phyloP scores from a whole-genome alignment of 208 protist species.

The Trypanosomatidae sp. region DNA sequence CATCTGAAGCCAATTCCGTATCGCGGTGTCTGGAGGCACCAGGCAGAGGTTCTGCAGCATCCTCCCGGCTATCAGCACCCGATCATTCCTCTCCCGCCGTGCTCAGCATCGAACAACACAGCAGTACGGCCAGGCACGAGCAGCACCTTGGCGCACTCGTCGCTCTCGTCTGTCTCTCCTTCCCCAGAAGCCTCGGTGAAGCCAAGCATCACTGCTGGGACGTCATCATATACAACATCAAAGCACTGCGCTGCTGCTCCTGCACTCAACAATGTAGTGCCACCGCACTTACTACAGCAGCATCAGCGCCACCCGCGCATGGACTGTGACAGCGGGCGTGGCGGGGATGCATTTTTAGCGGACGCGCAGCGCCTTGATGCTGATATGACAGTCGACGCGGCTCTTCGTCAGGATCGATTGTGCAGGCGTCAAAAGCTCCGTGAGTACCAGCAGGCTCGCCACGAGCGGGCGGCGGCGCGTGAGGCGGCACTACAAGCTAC shows the following conservation, averaged over 20 bases:
- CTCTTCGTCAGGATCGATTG: constrained; percentile 38
- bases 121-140: neutral
- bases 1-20: constrained; percentile 56
- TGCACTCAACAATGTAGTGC: neutral
- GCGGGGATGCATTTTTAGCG: constrained; percentile 33
- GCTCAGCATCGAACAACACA: neutral
- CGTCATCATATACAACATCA: neutral
- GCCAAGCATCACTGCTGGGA: neutral
- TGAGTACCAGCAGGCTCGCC: constrained; percentile 15
- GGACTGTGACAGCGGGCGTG: neutral
- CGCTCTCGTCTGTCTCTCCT: neutral
- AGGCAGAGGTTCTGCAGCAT: constrained; percentile 66
- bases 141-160: neutral
- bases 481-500: constrained; percentile 24
- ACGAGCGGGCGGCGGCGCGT: constrained; percentile 21
- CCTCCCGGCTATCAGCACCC: constrained; percentile 65
- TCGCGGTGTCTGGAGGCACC: constrained; percentile 54
- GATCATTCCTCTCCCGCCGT: constrained; percentile 20
- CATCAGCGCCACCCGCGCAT: constrained; percentile 5
- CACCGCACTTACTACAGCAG: neutral
- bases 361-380: constrained; percentile 56
- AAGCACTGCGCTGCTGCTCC: neutral
- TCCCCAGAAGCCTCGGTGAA: neutral
- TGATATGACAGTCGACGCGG: constrained; percentile 37
- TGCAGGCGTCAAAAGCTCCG: constrained; percentile 2